Base-by-base conservation (phyloP, 2,329 filamentous ascomycete genomes). In the Xylariales sp. region DNA sequence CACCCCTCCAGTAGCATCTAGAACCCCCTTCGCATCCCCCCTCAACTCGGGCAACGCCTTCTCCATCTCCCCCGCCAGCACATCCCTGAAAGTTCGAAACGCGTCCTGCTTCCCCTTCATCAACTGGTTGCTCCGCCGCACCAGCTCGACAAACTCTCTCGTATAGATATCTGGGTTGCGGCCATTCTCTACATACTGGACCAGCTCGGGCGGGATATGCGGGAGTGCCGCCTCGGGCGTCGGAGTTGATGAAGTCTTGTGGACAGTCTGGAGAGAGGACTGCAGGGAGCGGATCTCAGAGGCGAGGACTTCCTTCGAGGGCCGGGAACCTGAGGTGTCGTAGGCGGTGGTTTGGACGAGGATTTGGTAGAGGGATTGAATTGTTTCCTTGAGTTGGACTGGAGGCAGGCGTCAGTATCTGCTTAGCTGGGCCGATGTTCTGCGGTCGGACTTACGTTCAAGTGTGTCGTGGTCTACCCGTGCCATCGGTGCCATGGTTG, bases 141-240 rank as follows among this genome's bases (percentile, higher is more conserved):
- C 80, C 39, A 82, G 69, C 73, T 86, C 82, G 54, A 85, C 80
- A 54, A 86, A 85, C 66, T 86, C 82, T 54, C 82, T 72, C 41
- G 82, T 86, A 69, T 86, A 86, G 52, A 86, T 85, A 62, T 86
- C 82, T 3, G 82, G 82, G 66, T 86, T 86, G 38, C 82, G 79
- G 32, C 82, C 81, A 56, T 79, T 77, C 60, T 86, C 81, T 53
- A 86, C 81, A 64, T 86, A 86, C 55, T 78, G 69, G 46, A 84
- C 70, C 10, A 85, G 71, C 54, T 84, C 80, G 38, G 73, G 74
- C 3, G 80, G 80, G 16, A 83, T 70, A 22, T 59, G 62, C 4
- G 77, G 76, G 29, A 80, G 69, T 16, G 53, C 47, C 14, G 42
- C 41, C 35, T 22, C 21, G 42, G 44, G 15, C 40, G 31, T 22